phyloP scores from a whole-genome alignment of 768 basidiomycete species.

The Agrocybe pediades region DNA sequence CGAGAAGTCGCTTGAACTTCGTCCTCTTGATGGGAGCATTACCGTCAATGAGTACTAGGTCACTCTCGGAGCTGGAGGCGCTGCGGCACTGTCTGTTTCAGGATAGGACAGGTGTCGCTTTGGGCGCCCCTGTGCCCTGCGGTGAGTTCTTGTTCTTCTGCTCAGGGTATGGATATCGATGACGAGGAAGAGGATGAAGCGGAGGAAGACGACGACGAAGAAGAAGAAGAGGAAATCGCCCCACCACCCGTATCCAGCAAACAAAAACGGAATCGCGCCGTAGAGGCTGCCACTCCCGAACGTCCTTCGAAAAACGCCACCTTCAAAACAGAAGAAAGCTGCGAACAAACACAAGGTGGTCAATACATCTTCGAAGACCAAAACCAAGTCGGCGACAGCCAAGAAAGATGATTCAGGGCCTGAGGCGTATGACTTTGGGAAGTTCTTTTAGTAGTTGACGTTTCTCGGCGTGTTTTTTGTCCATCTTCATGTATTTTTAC shows the following conservation, averaged over 20 bases:
- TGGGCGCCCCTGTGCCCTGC: too few relatives aligned
- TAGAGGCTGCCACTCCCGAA: constrained; percentile 24
- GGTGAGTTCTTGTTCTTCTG: too few relatives aligned
- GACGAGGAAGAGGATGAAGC: constrained; percentile 37
- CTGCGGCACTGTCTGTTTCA: too few relatives aligned
- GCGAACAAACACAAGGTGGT: neutral
- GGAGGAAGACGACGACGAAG: constrained; percentile 39
- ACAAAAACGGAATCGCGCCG: constrained; percentile 48
- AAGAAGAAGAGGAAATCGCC: constrained; percentile 38
- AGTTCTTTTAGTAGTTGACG: constrained; percentile 45
- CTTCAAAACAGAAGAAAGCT: constrained; percentile 17
- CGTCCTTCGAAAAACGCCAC: constrained; percentile 46
- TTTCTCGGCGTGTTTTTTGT: constrained; percentile 1
- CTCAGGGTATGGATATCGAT: constrained; percentile 35
- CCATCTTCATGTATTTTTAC: neutral
- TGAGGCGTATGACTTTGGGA: constrained; percentile 58
- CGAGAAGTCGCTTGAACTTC: too few relatives aligned
- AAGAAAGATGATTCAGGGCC: constrained; percentile 13
- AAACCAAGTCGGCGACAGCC: constrained; percentile 3
- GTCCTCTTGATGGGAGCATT: too few relatives aligned
- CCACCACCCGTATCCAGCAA: constrained; percentile 34
- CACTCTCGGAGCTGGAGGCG: too few relatives aligned
- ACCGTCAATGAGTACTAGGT: too few relatives aligned
- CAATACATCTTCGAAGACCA: constrained; percentile 13
- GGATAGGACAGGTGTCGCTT: too few relatives aligned